phyloP scores from a whole-genome alignment of 2,329 filamentous ascomycete genomes.

The Monilinia fructigena region DNA sequence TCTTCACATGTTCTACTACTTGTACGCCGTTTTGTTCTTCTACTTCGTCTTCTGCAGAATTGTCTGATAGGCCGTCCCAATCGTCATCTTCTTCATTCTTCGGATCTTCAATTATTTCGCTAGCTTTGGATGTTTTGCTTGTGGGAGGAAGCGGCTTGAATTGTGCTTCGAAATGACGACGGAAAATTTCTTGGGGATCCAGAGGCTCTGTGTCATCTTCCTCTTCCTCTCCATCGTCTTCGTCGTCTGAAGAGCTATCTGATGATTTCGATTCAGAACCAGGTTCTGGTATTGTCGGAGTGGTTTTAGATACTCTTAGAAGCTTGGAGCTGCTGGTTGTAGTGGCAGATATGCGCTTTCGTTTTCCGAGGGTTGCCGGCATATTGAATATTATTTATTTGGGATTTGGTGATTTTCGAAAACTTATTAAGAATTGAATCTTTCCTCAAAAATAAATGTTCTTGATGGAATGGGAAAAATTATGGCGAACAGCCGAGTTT shows the following conservation, averaged over 20 bases:
- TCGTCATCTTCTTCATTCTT: conserved; percentile 47
- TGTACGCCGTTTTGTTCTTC: conserved; percentile 44
- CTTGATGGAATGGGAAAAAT: conserved; percentile 12
- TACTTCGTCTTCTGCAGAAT: neutral
- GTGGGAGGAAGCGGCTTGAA: conserved; percentile 68
- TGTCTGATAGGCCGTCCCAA: conserved; percentile 61
- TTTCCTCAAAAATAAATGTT: conserved; percentile 22
- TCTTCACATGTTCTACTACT: conserved; percentile 46
- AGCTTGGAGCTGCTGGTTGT: conserved; percentile 32
- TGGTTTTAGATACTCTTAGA: neutral
- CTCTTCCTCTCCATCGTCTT: conserved; percentile 23
- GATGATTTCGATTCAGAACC: neutral
- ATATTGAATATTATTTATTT: conserved; percentile 25
- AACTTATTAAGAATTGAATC: neutral
- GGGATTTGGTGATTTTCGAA: conserved; percentile 7
- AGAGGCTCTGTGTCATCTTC: conserved; percentile 33
- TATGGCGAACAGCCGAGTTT: neutral
- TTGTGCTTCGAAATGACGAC: conserved; percentile 81
- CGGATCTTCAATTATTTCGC: conserved; percentile 32
- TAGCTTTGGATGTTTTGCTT: conserved; percentile 21
- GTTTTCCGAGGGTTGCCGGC: conserved; percentile 46
- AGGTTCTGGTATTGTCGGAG: neutral
- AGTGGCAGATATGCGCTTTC: conserved; percentile 46
- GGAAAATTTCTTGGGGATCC: conserved; percentile 71
- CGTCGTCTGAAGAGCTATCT: neutral